phyloP scores from a whole-genome alignment of 192 early-diverging fungal species.

The Allomyces javanicus region DNA sequence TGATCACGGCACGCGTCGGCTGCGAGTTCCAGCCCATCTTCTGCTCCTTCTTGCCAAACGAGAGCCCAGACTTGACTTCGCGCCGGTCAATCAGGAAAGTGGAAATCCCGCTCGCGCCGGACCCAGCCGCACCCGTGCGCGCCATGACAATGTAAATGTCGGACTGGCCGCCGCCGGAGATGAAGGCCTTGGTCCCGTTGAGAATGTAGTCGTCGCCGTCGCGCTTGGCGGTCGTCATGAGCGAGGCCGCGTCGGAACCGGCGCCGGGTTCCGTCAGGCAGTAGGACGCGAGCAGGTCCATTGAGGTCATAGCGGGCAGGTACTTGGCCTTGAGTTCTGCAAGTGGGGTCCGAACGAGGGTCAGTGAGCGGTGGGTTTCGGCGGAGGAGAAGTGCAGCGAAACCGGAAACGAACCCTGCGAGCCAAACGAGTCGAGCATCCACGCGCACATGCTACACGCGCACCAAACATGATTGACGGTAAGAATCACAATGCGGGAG shows the following conservation, averaged over 20 bases:
- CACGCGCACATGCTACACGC: constrained; percentile 20
- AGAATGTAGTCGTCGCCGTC: constrained; percentile 18
- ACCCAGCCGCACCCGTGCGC: constrained; percentile 20
- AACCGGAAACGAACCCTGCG: background rate
- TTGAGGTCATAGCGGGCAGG: constrained; percentile 9
- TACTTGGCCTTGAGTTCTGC: constrained; percentile 14
- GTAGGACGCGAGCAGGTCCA: constrained; percentile 20
- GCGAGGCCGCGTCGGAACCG: constrained; percentile 41
- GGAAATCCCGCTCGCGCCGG: constrained; percentile 31
- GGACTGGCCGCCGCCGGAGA: constrained; percentile 21
- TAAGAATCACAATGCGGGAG: no score
- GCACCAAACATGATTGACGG: no score
- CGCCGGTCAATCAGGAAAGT: constrained; percentile 18
- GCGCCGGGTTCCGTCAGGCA: constrained; percentile 24
- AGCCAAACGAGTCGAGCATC: constrained; percentile 28
- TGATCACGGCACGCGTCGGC: constrained; percentile 31
- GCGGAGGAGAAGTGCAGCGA: no score
- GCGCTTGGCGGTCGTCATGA: constrained; percentile 27
- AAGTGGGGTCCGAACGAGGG: background rate
- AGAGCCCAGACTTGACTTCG: constrained; percentile 31
- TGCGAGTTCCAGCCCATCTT: constrained; percentile 43
- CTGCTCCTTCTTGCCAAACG: constrained; percentile 38
- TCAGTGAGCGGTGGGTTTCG: background rate
- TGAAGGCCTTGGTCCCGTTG: constrained; percentile 25
- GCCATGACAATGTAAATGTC: constrained; percentile 40